These are phyloP conservation scores for Synchytrium microbalum DNA, from an alignment of 371 early-diverging fungal genomes.

Conservation along the genomic window DNA sequence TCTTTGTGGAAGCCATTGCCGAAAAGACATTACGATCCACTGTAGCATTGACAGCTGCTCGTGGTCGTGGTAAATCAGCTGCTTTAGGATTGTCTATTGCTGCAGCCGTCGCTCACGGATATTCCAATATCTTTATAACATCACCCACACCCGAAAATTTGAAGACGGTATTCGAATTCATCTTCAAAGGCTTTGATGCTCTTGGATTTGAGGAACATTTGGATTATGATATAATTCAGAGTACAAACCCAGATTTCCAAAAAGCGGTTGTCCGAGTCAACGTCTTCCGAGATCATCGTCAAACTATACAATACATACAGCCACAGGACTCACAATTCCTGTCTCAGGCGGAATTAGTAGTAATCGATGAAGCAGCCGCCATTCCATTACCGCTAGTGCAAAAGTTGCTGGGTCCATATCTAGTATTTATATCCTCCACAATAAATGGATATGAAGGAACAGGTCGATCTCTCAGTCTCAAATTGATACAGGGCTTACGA, in stretches of 20 bases:
- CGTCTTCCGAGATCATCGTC: constrained; percentile 93
- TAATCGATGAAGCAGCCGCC: constrained; percentile 99
- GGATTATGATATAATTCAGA: constrained; percentile 96
- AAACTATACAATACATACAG: constrained; percentile 93
- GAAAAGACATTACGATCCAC: constrained; percentile 89
- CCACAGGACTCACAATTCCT: constrained; percentile 88
- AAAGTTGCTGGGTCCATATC: constrained; percentile 85
- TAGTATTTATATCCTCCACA: constrained; percentile 98
- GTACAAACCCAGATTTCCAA: constrained; percentile 88
- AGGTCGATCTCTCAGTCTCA: constrained; percentile 93
- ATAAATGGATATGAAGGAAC: constrained; percentile 99
- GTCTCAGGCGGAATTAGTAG: constrained; percentile 93
- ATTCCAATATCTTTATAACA: constrained; percentile 96
- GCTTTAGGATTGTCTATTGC: constrained; percentile 95
- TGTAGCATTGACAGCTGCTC: constrained; percentile 90
- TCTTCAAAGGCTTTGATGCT: constrained; percentile 94
- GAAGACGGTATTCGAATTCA: constrained; percentile 95
- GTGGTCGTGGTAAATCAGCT: constrained; percentile 99
- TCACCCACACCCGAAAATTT: constrained; percentile 98
- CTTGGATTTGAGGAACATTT: constrained; percentile 95
- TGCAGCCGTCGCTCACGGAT: constrained; percentile 95
- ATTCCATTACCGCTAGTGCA: constrained; percentile 93
- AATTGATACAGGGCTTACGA: constrained; percentile 87
- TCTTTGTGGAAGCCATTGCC: constrained; percentile 89
- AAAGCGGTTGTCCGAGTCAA: constrained; percentile 94